Evolutionary conservation across 768 basidiomycete species (phyloP), one percentile per base, ranked within the genome.

Genomic region (Amyloporia xantha): DNA sequence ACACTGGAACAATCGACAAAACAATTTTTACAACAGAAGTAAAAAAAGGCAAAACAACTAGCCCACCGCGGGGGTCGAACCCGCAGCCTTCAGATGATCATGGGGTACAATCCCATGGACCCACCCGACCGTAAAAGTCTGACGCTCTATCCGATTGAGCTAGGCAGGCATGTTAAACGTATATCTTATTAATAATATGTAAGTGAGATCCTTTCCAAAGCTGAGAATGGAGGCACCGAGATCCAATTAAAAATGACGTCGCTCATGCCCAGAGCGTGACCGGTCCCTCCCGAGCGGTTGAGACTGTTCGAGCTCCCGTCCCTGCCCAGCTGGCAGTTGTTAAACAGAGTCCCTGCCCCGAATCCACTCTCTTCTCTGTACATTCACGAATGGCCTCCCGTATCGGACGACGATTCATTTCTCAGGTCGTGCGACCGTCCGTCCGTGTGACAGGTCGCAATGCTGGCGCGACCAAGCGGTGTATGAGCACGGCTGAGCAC

Each of bases 61-160:
- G 81, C 81, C 82, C 81, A 82, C 79, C 81, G 82, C 82, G 82
- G 81, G 82, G 81, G 74, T 84, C 82, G 82, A 84, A 84, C 82
- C 81, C 82, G 82, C 82, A 84, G 78, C 82, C 82, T 84, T 84
- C 79, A 84, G 82, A 84, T 83, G 11, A 40, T 37, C 12, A 9
- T 20, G 38, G 15, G 15, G 24, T 17, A 19, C 5, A 28, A 38
- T 40, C 12, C n/a, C 40, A 15, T 7, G 19, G 33, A 36, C 47
- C 33, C 38, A 35, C 44, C 47, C 33, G 48, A 41, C 27, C 57
- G 48, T 78, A 78, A 77, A 73, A 77, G 75, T 77, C 75, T 78
- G 76, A 77, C 75, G 75, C 75, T 77, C 77, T 77, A 77, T 77
- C 75, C 76, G 75, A 77, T 78, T 77, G 75, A 77, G 75, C 77